Conservation (phyloP, 2,329 filamentous ascomycete species). For the Salinomyces thailandicus region DNA sequence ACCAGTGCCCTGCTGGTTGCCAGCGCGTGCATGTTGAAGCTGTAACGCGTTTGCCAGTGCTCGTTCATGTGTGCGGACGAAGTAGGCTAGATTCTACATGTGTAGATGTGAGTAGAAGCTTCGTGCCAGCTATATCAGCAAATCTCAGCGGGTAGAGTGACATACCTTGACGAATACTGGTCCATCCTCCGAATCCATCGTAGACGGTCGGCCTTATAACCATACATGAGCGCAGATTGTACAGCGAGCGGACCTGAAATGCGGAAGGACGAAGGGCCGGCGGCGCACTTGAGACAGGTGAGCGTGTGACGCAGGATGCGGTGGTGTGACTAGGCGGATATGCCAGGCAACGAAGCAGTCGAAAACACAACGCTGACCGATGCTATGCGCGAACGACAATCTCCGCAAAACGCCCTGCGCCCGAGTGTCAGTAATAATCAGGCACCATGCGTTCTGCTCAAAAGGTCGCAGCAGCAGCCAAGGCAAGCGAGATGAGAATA, state of each 20-base stretch:
- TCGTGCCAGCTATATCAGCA: not conserved
- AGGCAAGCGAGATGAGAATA: not conserved
- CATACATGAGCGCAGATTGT: constrained; percentile 11
- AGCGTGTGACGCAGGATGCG: constrained; percentile 8
- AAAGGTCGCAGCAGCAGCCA: not conserved
- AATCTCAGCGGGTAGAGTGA: not conserved
- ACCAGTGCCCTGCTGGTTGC: constrained; percentile 21
- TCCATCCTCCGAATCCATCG: constrained; percentile 82
- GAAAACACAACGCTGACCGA: not conserved
- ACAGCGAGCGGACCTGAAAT: constrained; percentile 1
- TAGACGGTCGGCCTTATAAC: constrained; percentile 14
- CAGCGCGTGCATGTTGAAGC: constrained; percentile 60
- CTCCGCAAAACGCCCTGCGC: constrained; percentile 1
- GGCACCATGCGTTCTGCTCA: not conserved
- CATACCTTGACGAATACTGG: constrained; percentile 77
- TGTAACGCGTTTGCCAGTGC: constrained; percentile 92
- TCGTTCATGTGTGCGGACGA: constrained; percentile 95
- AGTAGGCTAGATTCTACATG: constrained; percentile 77
- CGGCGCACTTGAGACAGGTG: not conserved
- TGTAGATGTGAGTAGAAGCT: not conserved
- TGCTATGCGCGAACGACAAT: not conserved
- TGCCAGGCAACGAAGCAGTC: constrained; percentile 5
- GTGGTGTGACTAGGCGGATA: constrained; percentile 10
- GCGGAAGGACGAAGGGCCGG: not conserved
- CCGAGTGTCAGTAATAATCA: not conserved